A percentile compares a stretch with the other conserved stretches of the same genome.
Conservation (phyloP, 768 basidiomycete species). For the Dentipellis sp. region DNA sequence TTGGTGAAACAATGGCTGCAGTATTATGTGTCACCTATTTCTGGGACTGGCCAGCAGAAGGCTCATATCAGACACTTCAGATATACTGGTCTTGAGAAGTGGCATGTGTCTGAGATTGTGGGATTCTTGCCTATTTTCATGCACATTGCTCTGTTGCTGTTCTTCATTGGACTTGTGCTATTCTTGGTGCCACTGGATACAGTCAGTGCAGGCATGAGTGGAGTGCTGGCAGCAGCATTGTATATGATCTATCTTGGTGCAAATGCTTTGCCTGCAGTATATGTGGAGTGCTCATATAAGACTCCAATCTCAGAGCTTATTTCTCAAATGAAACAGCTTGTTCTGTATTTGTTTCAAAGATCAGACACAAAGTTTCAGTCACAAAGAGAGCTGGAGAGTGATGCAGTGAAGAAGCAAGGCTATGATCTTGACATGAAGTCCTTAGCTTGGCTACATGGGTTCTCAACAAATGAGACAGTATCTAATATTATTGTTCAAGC, state of each 20-base stretch:
- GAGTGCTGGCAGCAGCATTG: neutral
- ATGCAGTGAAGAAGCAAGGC: too few relatives aligned
- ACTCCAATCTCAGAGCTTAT: neutral
- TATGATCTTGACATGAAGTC: too few relatives aligned
- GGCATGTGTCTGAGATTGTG: neutral
- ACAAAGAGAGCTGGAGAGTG: neutral
- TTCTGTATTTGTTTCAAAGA: neutral
- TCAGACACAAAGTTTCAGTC: neutral
- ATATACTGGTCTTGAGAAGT: neutral
- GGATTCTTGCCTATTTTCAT: neutral
- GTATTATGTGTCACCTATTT: neutral
- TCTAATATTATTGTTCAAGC: too few relatives aligned
- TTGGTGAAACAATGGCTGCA: neutral
- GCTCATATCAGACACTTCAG: neutral
- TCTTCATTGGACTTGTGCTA: neutral
- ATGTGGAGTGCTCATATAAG: neutral
- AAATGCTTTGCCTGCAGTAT: neutral
- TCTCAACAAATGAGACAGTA: too few relatives aligned
- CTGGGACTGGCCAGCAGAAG: neutral
- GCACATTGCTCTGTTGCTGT: neutral
- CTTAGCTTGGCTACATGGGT: too few relatives aligned
- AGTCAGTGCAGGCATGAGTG: neutral
- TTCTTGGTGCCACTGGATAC: neutral
- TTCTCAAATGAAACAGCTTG: neutral
- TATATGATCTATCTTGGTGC: neutral